phyloP scores from a whole-genome alignment of 257 asterid genomes.

The Plantago ovata region DNA sequence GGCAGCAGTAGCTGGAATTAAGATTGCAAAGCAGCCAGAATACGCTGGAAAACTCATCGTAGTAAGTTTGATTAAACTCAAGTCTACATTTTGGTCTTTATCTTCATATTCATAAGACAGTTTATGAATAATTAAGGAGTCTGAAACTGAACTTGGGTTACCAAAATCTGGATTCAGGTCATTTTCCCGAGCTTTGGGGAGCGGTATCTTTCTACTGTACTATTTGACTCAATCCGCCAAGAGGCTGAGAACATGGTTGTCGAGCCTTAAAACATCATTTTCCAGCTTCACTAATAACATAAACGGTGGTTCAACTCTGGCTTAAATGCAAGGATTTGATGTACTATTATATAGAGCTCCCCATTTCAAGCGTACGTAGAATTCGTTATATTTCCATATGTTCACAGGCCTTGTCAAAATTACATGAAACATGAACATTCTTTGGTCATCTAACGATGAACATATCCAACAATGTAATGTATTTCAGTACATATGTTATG shows the following conservation, averaged over 20 bases:
- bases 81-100: background rate
- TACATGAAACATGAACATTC: no score
- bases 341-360: no score
- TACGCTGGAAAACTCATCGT: slow-evolving; percentile 86
- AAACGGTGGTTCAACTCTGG: no score
- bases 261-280: slow-evolving; percentile 41
- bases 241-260: slow-evolving; percentile 77
- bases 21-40: slow-evolving; percentile 71
- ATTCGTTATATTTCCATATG: no score
- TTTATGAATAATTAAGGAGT: background rate
- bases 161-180: slow-evolving; percentile 36
- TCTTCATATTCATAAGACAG: no score
- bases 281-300: no score
- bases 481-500: no score
- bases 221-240: slow-evolving; percentile 65
- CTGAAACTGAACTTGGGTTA: background rate
- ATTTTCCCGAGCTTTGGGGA: slow-evolving; percentile 92
- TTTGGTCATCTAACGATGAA: no score
- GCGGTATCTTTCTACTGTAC: slow-evolving; percentile 85
- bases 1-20: slow-evolving; percentile 81
- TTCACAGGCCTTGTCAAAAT: no score
- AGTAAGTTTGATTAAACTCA: slow-evolving; percentile 40
- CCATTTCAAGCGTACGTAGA: no score
- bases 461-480: no score
- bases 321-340: no score